phyloP scores from a whole-genome alignment of 768 basidiomycete genomes.

The Phlebiopsis gigantea region DNA sequence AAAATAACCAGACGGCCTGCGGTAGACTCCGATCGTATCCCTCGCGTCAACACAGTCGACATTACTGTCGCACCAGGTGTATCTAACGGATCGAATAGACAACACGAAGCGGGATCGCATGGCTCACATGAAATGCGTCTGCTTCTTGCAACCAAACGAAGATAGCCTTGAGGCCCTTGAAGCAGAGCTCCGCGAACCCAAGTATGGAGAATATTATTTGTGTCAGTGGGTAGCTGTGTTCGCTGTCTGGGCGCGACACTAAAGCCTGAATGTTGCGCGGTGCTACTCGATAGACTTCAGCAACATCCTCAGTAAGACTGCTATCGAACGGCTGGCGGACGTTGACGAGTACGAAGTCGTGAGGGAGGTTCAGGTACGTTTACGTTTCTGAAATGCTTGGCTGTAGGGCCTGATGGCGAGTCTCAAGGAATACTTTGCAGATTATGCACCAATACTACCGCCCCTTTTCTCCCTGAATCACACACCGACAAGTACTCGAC shows the following conservation, averaged over 20 bases:
- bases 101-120: slow-evolving; percentile 88
- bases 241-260: not conserved
- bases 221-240: slow-evolving; percentile 79
- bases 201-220: slow-evolving; percentile 97
- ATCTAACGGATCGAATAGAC: slow-evolving; percentile 96
- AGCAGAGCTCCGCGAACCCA: slow-evolving; percentile 80
- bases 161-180: slow-evolving; percentile 81
- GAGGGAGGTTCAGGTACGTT: slow-evolving; percentile 85
- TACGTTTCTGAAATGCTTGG: not conserved
- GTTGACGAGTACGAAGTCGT: slow-evolving; percentile 97
- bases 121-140: slow-evolving; percentile 96
- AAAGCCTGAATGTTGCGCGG: not conserved
- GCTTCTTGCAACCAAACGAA: slow-evolving; percentile 81
- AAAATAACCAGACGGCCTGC: not conserved
- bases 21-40: slow-evolving; percentile 90
- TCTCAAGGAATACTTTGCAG: slow-evolving; percentile 92
- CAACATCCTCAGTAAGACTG: slow-evolving; percentile 82
- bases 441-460: slow-evolving; percentile 85
- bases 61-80: slow-evolving; percentile 91
- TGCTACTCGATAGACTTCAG: slow-evolving; percentile 76
- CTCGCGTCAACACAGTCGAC: slow-evolving; percentile 92
- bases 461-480: slow-evolving; percentile 86
- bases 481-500: slow-evolving; percentile 52
- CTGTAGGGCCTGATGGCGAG: slow-evolving; percentile 13
- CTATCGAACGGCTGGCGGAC: slow-evolving; percentile 89